phyloP scores from a whole-genome alignment of 83 land plant species.

The Isoetes engelmannii region DNA sequence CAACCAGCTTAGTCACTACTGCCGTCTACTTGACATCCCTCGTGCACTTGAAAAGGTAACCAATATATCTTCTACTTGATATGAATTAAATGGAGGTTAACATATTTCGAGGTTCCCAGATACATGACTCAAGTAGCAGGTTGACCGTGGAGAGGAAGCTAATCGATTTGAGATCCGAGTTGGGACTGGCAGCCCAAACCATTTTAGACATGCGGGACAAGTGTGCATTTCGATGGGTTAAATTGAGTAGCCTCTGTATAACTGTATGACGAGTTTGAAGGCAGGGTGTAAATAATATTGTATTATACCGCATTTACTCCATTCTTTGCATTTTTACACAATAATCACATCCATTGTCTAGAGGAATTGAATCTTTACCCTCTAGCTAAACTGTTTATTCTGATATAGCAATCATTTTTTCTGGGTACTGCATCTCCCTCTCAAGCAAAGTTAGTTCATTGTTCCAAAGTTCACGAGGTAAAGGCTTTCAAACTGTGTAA shows the following conservation, averaged over 20 bases:
- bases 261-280: not conserved
- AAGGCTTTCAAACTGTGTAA: too few species aligned
- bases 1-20: slow-evolving; percentile 85
- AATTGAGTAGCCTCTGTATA: slow-evolving; percentile 42
- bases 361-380: too few species aligned
- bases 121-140: slow-evolving; percentile 37
- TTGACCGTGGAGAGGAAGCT: slow-evolving; percentile 41
- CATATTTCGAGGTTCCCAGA: slow-evolving; percentile 25
- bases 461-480: too few species aligned
- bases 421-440: too few species aligned
- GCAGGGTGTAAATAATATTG: too few species aligned
- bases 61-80: not conserved
- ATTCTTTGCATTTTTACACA: too few species aligned
- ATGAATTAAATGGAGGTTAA: not conserved
- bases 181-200: slow-evolving; percentile 38
- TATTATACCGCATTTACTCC: too few species aligned
- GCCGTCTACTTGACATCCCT: slow-evolving; percentile 56
- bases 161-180: slow-evolving; percentile 32
- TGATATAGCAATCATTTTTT: too few species aligned
- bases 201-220: slow-evolving; percentile 49
- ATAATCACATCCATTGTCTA: too few species aligned
- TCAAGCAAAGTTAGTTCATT: too few species aligned
- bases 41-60: slow-evolving; percentile 71
- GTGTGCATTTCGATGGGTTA: slow-evolving; percentile 73
- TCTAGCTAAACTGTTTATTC: too few species aligned